phyloP scores from a whole-genome alignment of 495 filamentous ascomycete genomes.

The Penicillium paradoxum region DNA sequence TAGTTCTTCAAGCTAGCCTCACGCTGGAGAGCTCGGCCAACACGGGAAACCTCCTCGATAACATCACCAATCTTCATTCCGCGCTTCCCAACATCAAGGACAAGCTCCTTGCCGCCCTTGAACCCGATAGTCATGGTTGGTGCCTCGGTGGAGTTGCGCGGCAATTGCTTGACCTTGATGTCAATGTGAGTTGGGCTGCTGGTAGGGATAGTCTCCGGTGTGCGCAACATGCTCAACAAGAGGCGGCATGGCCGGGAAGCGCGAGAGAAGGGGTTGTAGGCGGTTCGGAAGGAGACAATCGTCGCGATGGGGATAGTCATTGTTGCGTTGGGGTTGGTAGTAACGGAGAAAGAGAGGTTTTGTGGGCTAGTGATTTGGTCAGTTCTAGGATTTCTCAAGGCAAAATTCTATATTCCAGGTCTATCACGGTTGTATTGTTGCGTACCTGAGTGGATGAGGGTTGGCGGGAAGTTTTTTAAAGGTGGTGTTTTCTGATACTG shows the following conservation, averaged over 20 bases:
- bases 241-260: constrained; percentile 73
- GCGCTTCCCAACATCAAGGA: constrained; percentile 73
- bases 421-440: neutral
- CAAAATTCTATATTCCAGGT: neutral
- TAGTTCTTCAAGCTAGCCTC: constrained; percentile 65
- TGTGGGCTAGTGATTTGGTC: neutral
- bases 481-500: neutral
- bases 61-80: constrained; percentile 82
- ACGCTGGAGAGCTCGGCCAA: constrained; percentile 74
- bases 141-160: constrained; percentile 51
- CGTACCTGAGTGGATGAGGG: constrained; percentile 15
- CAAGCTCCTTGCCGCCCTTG: constrained; percentile 53
- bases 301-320: constrained; percentile 68
- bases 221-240: constrained; percentile 75
- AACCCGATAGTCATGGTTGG: constrained; percentile 60
- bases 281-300: constrained; percentile 74
- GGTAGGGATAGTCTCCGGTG: constrained; percentile 61
- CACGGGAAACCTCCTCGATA: constrained; percentile 81
- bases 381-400: neutral
- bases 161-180: constrained; percentile 63
- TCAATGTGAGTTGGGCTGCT: constrained; percentile 69
- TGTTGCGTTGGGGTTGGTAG: constrained; percentile 22
- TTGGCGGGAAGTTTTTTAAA: constrained; percentile 22
- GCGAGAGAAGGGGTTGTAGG: constrained; percentile 87
- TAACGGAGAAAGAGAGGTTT: neutral